Base-by-base conservation (phyloP, 331 rosid species). In the Ulmus americana region DNA sequence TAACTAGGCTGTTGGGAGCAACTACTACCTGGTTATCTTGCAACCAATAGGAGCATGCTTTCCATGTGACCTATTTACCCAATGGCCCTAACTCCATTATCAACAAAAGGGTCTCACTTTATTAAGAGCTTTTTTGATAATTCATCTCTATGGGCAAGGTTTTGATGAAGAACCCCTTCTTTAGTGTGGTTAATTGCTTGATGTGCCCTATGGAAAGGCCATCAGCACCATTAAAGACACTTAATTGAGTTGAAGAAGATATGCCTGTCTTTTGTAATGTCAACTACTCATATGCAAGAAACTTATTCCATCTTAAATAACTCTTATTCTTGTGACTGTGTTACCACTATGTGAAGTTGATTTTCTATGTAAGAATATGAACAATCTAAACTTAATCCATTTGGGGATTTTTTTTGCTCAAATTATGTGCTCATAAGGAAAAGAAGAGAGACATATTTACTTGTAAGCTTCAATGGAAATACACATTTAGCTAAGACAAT, bases 391-490 rank as follows among this genome's bases (percentile, higher is more conserved):
- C 35, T 28, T 28, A 28, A 28, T 28, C 35, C 35, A 28, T 28
- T 28, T 2, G 35, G 35, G 35, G 35, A 28, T 28, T 28, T 28
- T 28, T 3, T 28, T 28, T 28, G 35, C 35, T 28, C 35, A 12
- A 12, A 46, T 13, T 48, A 48, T 12, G 7, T 48, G 15, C 43
- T 10, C 14, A 55, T 12, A 40, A 51, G 11, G 39, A 41, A 44
- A 9, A 56, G 46, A 52, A 59, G 51, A 40, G 55, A 56, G 38
- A 46, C 54, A 73, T 78, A 78, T 78, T 69, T 78, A 73, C 82
- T 64, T 48, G 52, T 64, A 65, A 14, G 41, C 44, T 45, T 53
- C 45, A 69, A 44, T 6, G 44, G 50, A 18, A 47, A 43, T 63
- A 74, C 61, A 67, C 64, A 16, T 57, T 68, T 56, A 55, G 55